A percentile compares a stretch with the other conserved stretches of the same genome.
Evolutionary conservation across 441 rosid species (phyloP).

Genomic region (Erodium moschatum): DNA sequence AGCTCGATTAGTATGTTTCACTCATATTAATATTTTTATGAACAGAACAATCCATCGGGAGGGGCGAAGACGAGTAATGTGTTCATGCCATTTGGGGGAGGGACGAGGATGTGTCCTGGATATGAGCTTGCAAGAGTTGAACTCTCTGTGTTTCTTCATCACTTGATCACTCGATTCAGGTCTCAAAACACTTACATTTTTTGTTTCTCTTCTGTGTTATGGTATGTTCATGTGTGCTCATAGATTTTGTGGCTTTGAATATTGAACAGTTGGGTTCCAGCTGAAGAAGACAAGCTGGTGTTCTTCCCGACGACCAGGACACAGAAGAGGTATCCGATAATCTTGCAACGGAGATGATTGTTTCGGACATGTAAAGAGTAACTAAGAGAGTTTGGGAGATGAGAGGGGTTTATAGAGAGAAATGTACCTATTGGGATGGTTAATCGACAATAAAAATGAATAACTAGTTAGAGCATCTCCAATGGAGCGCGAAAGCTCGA

Average conservation of each 20-base stretch:
- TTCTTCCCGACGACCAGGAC: constrained; percentile 93
- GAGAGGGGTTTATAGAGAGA: not conserved
- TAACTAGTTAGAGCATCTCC: constrained; percentile 4
- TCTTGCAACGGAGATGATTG: constrained; percentile 37
- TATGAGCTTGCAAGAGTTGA: constrained; percentile 87
- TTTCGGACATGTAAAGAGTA: constrained; percentile 20
- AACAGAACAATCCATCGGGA: constrained; percentile 45
- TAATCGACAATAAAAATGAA: not conserved
- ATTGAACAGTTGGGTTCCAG: constrained; percentile 72
- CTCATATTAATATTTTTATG: not conserved
- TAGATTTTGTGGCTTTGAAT: not conserved
- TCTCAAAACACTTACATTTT: constrained; percentile 15
- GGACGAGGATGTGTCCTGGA: constrained; percentile 84
- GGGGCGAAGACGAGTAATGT: constrained; percentile 38
- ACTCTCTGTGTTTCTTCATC: constrained; percentile 81
- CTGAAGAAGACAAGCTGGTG: constrained; percentile 71
- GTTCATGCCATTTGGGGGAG: constrained; percentile 90
- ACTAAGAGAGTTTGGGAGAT: not conserved
- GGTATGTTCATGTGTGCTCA: not conserved
- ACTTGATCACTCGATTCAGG: constrained; percentile 79
- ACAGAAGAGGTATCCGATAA: constrained; percentile 78
- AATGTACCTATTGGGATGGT: not conserved
- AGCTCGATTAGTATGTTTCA: too few species aligned
- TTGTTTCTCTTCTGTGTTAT: too few species aligned
- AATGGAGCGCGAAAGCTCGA: too few species aligned